phyloP scores from a whole-genome alignment of 2,329 filamentous ascomycete genomes.

The Blastomyces percursus region DNA sequence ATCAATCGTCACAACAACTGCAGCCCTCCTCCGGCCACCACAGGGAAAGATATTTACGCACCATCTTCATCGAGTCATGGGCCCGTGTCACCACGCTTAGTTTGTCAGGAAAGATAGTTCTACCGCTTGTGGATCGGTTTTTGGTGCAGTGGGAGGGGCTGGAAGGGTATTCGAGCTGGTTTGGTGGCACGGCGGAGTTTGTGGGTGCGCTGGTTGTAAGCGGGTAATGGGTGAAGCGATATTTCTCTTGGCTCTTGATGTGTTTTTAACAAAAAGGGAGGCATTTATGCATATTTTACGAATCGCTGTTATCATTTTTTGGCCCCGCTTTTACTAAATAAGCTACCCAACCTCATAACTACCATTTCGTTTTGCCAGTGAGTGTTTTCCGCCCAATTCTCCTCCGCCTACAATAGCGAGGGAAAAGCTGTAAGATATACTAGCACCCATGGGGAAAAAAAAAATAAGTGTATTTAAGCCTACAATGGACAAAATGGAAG shows the following conservation, averaged over 20 bases:
- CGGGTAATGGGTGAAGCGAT: too few species aligned
- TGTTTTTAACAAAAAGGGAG: background rate
- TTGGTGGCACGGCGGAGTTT: constrained; percentile 29
- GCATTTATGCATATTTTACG: background rate
- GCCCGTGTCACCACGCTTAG: constrained; percentile 74
- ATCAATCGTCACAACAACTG: constrained; percentile 5
- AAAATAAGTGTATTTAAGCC: background rate
- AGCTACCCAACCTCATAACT: background rate
- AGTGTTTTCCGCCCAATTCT: background rate
- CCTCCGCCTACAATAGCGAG: too few species aligned
- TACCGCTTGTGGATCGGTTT: constrained; percentile 62
- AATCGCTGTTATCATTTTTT: too few species aligned
- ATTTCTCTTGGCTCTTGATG: background rate
- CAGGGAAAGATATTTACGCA: constrained; percentile 44
- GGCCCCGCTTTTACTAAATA: too few species aligned
- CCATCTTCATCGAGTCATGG: constrained; percentile 87
- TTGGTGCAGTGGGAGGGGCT: constrained; percentile 70
- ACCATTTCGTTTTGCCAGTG: background rate
- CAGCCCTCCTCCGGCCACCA: background rate
- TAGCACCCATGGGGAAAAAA: too few species aligned
- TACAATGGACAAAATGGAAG: background rate
- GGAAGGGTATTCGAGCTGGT: constrained; percentile 36
- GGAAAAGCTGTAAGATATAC: too few species aligned
- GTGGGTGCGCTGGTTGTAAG: constrained; percentile 30
- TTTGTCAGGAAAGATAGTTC: constrained; percentile 68